These are phyloP conservation scores for Plasmodium vinckei DNA, from an alignment of 169 alveolate genomes.

Conservation along the genomic window DNA sequence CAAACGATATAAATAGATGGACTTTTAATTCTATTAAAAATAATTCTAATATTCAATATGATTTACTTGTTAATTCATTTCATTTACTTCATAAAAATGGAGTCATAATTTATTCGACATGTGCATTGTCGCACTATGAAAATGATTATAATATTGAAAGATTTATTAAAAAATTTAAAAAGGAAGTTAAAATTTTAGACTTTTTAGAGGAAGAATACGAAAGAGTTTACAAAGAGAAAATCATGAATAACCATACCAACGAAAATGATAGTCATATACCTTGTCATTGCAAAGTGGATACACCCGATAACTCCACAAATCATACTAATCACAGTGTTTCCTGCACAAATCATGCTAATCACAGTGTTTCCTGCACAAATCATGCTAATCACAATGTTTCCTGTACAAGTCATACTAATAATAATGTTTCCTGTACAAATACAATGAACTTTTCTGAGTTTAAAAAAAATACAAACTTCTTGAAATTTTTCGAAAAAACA, in stretches of 20 bases:
- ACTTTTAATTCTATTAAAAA: slow-evolving; percentile 79
- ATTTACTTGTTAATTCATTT: slow-evolving; percentile 77
- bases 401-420: not conserved
- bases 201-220: slow-evolving; percentile 25
- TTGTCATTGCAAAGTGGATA: too few species aligned
- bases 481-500: slow-evolving; percentile 77
- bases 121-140: slow-evolving; percentile 84
- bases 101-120: slow-evolving; percentile 82
- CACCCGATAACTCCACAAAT: too few species aligned
- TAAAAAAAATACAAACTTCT: slow-evolving; percentile 13
- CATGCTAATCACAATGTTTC: too few species aligned
- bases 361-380: too few species aligned
- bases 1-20: slow-evolving; percentile 75
- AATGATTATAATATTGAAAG: slow-evolving; percentile 79
- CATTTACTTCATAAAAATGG: slow-evolving; percentile 81
- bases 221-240: not conserved
- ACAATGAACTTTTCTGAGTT: not conserved
- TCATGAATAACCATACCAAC: not conserved
- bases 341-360: too few species aligned
- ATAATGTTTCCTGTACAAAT: not conserved
- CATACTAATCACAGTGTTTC: too few species aligned
- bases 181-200: slow-evolving; percentile 26
- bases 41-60: slow-evolving; percentile 80
- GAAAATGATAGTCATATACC: too few species aligned
- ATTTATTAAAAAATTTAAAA: slow-evolving; percentile 8